phyloP scores from a whole-genome alignment of 2,329 filamentous ascomycete genomes.

The Aspergillus fijiensis region DNA sequence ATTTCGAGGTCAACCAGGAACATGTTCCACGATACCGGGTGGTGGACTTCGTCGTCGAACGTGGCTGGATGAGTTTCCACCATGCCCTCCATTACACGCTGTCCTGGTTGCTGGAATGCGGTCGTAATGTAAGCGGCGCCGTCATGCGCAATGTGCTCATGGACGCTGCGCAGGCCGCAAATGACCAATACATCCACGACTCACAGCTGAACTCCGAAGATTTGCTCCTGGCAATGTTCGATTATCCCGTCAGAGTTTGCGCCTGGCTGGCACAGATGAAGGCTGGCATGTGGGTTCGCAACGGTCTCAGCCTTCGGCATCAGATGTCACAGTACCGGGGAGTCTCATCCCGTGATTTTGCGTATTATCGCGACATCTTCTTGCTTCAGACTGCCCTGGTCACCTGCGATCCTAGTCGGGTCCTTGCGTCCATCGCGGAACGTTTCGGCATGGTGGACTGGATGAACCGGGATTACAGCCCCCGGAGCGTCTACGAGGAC shows the following conservation, averaged over 20 bases:
- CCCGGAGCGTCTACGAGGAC: conserved; percentile 77
- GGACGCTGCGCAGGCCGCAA: conserved; percentile 62
- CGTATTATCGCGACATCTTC: conserved; percentile 92
- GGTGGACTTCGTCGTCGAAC: conserved; percentile 84
- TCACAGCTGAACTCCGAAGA: conserved; percentile 64
- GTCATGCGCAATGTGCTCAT: conserved; percentile 67
- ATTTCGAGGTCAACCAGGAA: conserved; percentile 63
- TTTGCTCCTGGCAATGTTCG: conserved; percentile 81
- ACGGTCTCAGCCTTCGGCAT: conserved; percentile 91
- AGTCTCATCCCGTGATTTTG: conserved; percentile 84
- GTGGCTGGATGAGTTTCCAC: conserved; percentile 92
- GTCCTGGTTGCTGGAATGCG: conserved; percentile 93
- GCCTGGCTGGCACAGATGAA: conserved; percentile 98
- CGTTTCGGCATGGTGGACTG: conserved; percentile 85
- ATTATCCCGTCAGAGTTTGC: conserved; percentile 89
- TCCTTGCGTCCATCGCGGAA: conserved; percentile 86
- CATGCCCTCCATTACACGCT: conserved; percentile 94
- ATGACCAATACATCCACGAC: conserved; percentile 58
- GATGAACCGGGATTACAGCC: conserved; percentile 79
- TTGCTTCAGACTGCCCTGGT: conserved; percentile 88
- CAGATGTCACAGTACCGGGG: conserved; percentile 93
- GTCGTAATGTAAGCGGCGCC: conserved; percentile 68
- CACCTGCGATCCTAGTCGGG: conserved; percentile 75
- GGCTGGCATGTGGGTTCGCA: conserved; percentile 96
- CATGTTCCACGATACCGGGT: conserved; percentile 61